phyloP scores from a whole-genome alignment of 108 stramenopile species.

The Cyclostephanos tholiformis region DNA sequence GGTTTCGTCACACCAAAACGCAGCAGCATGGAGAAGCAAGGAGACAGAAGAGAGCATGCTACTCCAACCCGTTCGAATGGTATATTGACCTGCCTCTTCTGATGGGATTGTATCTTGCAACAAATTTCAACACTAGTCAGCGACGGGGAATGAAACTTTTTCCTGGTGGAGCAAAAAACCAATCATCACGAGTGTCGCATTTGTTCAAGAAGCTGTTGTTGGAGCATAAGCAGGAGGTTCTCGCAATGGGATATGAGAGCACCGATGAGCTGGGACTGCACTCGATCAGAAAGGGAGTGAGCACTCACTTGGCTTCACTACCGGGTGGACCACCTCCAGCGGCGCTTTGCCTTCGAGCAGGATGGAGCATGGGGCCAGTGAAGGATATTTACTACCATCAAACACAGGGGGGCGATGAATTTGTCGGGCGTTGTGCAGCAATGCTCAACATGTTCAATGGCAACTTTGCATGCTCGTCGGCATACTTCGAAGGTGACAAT shows the following conservation, averaged over 20 bases:
- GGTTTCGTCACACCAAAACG: background rate
- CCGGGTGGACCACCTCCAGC: background rate
- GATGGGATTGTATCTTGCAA: slow-evolving; percentile 6
- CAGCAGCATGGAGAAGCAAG: slow-evolving; percentile 1
- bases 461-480: background rate
- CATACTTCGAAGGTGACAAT: slow-evolving; percentile 5
- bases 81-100: background rate
- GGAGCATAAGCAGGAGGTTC: background rate
- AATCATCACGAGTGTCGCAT: slow-evolving; percentile 2
- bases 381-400: slow-evolving; percentile 1
- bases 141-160: background rate
- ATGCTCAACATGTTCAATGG: background rate
- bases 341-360: background rate
- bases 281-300: background rate
- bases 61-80: too few relatives aligned
- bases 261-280: background rate
- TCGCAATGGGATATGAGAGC: background rate
- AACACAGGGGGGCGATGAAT: background rate
- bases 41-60: background rate
- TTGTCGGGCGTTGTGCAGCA: background rate
- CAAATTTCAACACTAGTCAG: slow-evolving; percentile 5
- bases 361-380: slow-evolving; percentile 1
- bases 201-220: background rate
- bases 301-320: background rate
- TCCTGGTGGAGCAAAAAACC: slow-evolving; percentile 7